Conservation (phyloP, 805 yeast species). For the Cyberlindnera maritima region DNA sequence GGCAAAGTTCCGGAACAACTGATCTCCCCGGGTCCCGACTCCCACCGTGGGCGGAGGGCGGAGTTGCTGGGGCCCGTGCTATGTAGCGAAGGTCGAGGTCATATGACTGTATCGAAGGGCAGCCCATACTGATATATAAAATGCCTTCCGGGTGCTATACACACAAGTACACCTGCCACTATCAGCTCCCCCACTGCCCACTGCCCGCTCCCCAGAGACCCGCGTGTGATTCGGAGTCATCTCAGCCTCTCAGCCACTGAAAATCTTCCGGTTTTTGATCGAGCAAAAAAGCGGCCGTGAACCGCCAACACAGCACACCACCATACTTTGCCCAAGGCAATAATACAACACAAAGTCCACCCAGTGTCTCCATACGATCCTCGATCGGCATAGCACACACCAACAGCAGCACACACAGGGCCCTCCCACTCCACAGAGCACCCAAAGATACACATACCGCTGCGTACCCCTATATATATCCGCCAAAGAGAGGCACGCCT, state of each 20-base stretch:
- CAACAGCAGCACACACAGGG: background rate
- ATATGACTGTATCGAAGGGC: too few species aligned
- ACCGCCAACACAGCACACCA: background rate
- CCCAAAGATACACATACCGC: background rate
- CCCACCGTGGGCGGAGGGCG: too few species aligned
- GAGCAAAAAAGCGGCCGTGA: background rate
- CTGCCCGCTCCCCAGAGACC: background rate
- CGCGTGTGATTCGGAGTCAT: background rate
- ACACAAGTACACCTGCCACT: too few species aligned
- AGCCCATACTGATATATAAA: too few species aligned
- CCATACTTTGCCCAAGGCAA: background rate
- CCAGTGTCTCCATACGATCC: background rate
- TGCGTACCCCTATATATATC: background rate
- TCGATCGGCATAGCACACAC: background rate
- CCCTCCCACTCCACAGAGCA: background rate
- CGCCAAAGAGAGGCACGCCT: background rate
- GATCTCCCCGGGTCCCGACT: too few species aligned
- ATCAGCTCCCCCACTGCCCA: background rate
- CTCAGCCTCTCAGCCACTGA: background rate
- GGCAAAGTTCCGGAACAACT: background rate
- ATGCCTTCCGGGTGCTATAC: too few species aligned
- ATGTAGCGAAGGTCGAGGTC: too few species aligned
- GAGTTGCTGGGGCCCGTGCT: too few species aligned
- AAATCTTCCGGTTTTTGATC: constrained; percentile 4
- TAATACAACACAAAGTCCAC: background rate